These are phyloP conservation scores for Didymella arachidicola DNA, from an alignment of 2,329 filamentous ascomycete genomes.

Conservation along the genomic window DNA sequence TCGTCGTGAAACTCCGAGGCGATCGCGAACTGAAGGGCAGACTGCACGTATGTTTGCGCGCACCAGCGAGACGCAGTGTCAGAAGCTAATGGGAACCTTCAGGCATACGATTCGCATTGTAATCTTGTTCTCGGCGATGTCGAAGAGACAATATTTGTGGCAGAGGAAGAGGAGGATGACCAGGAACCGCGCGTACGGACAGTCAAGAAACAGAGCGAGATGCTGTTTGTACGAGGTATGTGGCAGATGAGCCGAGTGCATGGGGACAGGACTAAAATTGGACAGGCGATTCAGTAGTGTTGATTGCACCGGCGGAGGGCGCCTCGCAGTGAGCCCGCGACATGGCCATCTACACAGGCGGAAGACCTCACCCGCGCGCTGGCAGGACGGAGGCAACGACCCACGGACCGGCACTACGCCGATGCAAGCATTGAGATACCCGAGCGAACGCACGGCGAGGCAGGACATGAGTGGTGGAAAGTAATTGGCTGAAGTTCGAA, in stretches of 20 bases:
- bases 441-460: slow-evolving; percentile 18
- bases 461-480: background rate
- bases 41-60: slow-evolving; percentile 73
- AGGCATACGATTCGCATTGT: slow-evolving; percentile 99
- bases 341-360: slow-evolving; percentile 14
- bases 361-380: slow-evolving; percentile 11
- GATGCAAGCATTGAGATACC: slow-evolving; percentile 33
- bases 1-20: slow-evolving; percentile 95
- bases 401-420: slow-evolving; percentile 7
- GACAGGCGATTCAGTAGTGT: slow-evolving; percentile 59
- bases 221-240: slow-evolving; percentile 95
- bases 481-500: slow-evolving; percentile 6
- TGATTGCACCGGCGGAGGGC: slow-evolving; percentile 55
- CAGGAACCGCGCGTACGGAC: slow-evolving; percentile 68
- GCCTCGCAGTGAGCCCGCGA: slow-evolving; percentile 35
- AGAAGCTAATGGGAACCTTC: slow-evolving; percentile 20
- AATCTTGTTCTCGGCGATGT: slow-evolving; percentile 96
- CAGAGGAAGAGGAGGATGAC: slow-evolving; percentile 88
- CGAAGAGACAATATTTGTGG: slow-evolving; percentile 93
- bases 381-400: slow-evolving; percentile 6
- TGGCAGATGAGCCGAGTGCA: background rate
- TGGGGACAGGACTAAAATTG: background rate
- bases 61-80: background rate
- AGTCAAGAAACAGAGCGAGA: slow-evolving; percentile 95
- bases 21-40: slow-evolving; percentile 95